Conservation (phyloP, 202 grass and related monocot genomes). For the Zizania palustris region DNA sequence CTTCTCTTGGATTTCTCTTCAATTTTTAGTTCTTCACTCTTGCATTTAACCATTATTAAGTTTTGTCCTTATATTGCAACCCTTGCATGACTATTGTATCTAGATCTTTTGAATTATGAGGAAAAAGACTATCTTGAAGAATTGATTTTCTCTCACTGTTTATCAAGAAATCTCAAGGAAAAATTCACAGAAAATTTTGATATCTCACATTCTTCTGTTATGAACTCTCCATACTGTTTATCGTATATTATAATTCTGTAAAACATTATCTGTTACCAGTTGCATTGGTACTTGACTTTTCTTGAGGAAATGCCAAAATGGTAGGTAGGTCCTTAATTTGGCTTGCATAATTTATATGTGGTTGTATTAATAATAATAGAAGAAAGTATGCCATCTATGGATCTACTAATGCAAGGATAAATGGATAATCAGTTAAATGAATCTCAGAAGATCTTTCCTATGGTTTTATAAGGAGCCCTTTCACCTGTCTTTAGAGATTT, state of each 20-base stretch:
- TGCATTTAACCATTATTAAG: constrained; percentile 15
- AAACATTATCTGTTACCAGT: constrained; percentile 3
- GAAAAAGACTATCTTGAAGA: background rate
- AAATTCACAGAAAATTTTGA: background rate
- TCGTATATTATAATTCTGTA: background rate
- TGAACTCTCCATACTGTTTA: constrained; percentile 11
- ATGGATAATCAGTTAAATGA: constrained; percentile 7
- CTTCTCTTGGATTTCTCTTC: constrained; percentile 19
- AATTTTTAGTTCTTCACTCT: background rate
- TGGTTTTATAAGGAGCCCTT: constrained; percentile 27
- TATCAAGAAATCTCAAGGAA: background rate
- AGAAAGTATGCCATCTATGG: background rate
- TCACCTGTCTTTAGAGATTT: background rate
- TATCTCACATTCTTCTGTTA: background rate
- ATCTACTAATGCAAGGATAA: background rate
- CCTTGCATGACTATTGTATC: background rate
- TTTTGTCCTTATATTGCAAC: background rate
- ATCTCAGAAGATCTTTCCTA: constrained; percentile 5
- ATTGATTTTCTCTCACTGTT: background rate
- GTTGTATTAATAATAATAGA: constrained; percentile 3
- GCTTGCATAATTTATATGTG: background rate
- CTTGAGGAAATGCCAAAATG: background rate
- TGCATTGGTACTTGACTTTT: background rate
- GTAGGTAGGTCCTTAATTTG: background rate
- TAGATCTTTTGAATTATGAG: background rate